phyloP scores from a whole-genome alignment of 139 green algal species.

The Chlamydomonas sp. region DNA sequence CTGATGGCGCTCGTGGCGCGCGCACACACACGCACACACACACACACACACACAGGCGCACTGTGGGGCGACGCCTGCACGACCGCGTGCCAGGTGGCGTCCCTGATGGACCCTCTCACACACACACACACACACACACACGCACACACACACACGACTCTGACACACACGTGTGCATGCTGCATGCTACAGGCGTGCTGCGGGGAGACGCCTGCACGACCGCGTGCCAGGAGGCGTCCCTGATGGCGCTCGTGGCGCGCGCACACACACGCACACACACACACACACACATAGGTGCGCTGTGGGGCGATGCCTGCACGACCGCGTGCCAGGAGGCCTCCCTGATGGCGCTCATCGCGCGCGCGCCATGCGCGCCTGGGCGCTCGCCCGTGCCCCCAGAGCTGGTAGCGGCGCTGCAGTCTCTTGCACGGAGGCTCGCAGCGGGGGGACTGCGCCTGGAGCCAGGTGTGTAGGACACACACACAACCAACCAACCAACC shows the following conservation, averaged over 20 bases:
- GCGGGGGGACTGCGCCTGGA: slow-evolving; percentile 46
- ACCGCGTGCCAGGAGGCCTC: slow-evolving; percentile 19
- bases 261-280: too few relatives aligned
- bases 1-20: too few relatives aligned
- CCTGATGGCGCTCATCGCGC: slow-evolving; percentile 13
- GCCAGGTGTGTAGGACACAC: too few relatives aligned
- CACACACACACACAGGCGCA: too few relatives aligned
- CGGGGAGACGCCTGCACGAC: too few relatives aligned
- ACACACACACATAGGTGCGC: neutral
- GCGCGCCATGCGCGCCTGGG: neutral
- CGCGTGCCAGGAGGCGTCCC: too few relatives aligned
- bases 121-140: neutral
- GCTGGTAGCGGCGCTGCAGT: slow-evolving; percentile 1
- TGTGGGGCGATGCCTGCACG: slow-evolving; percentile 15
- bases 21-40: too few relatives aligned
- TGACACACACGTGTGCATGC: neutral
- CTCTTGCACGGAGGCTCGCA: slow-evolving; percentile 13
- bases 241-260: too few relatives aligned
- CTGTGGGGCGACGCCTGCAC: slow-evolving; percentile 9
- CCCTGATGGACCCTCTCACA: slow-evolving; percentile 18
- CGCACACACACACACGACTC: neutral
- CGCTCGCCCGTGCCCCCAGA: neutral
- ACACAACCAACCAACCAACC: too few relatives aligned
- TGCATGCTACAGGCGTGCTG: too few relatives aligned
- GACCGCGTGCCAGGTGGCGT: slow-evolving; percentile 13